Conservation (phyloP, 345 rosid species). For the Linum trigynum region DNA sequence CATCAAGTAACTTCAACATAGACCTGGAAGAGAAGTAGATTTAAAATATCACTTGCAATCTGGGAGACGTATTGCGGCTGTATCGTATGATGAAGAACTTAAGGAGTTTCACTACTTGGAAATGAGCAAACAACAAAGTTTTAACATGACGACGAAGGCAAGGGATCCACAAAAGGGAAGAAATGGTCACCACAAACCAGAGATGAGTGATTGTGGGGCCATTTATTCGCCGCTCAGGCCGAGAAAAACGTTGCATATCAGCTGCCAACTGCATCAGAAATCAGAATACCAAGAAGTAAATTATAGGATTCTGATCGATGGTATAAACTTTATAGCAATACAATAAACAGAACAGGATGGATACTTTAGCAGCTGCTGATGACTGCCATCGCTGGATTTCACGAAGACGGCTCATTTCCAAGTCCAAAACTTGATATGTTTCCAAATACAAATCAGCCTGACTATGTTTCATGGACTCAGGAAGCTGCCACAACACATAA, state of each 20-base stretch:
- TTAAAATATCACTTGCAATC: neutral
- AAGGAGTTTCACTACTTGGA: conserved; percentile 2
- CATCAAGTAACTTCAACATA: conserved; percentile 90
- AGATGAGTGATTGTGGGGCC: conserved; percentile 95
- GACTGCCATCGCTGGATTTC: conserved; percentile 98
- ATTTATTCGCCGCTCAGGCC: conserved; percentile 94
- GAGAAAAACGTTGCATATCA: conserved; percentile 98
- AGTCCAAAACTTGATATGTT: conserved; percentile 97
- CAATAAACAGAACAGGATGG: conserved; percentile 5
- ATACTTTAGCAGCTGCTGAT: conserved; percentile 84
- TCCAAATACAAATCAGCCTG: conserved; percentile 94
- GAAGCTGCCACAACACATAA: conserved; percentile 54
- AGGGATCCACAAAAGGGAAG: conserved; percentile 1
- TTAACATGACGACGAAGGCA: neutral
- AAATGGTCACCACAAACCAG: conserved; percentile 37
- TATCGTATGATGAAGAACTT: neutral
- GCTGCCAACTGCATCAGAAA: conserved; percentile 76
- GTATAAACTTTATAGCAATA: conserved; percentile 1
- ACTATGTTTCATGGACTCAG: conserved; percentile 97
- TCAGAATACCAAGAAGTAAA: conserved; percentile 9
- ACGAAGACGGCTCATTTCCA: conserved; percentile 95
- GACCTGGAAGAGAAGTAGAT: conserved; percentile 44
- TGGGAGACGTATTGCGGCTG: neutral
- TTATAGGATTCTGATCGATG: neutral
- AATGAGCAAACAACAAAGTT: neutral